These are phyloP conservation scores for Cladosporium velox DNA, from an alignment of 2,329 filamentous ascomycete species.

Conservation along the genomic window DNA sequence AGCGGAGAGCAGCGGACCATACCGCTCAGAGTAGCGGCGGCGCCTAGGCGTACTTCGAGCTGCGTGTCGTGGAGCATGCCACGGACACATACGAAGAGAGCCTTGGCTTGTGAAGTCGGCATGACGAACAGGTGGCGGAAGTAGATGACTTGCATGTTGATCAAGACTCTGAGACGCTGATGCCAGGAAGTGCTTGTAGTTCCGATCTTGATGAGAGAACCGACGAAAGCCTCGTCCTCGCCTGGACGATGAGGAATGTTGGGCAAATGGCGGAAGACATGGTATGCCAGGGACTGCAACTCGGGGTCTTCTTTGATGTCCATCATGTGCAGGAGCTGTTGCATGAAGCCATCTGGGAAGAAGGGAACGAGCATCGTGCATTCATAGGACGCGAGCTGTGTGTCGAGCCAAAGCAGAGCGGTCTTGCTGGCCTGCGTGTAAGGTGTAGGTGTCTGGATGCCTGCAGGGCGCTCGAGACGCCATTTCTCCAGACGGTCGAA, in stretches of 20 bases:
- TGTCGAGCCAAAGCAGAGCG: slow-evolving; percentile 91
- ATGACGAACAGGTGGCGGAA: slow-evolving; percentile 94
- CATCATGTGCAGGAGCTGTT: slow-evolving; percentile 98
- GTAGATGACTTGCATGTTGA: slow-evolving; percentile 99
- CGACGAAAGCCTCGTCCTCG: slow-evolving; percentile 82
- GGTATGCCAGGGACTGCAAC: slow-evolving; percentile 89
- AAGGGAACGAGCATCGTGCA: slow-evolving; percentile 88
- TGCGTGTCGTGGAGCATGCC: slow-evolving; percentile 91
- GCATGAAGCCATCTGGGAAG: slow-evolving; percentile 86
- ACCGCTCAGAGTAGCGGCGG: slow-evolving; percentile 88
- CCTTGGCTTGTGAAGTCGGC: slow-evolving; percentile 69
- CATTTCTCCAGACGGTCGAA: slow-evolving; percentile 82
- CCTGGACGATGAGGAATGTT: slow-evolving; percentile 91
- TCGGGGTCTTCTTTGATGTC: slow-evolving; percentile 98
- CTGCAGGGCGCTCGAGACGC: slow-evolving; percentile 79
- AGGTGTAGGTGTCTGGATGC: slow-evolving; percentile 87
- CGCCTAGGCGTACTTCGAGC: slow-evolving; percentile 89
- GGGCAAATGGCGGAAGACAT: slow-evolving; percentile 92
- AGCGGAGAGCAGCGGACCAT: slow-evolving; percentile 97
- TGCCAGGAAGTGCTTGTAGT: slow-evolving; percentile 87
- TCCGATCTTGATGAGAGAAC: slow-evolving; percentile 83
- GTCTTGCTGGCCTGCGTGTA: slow-evolving; percentile 98
- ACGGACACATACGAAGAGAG: slow-evolving; percentile 88
- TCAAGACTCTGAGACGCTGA: slow-evolving; percentile 87
- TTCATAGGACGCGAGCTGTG: slow-evolving; percentile 85